Conservation (phyloP, 164 flowering plant genomes). For the Tetracentron sinense region DNA sequence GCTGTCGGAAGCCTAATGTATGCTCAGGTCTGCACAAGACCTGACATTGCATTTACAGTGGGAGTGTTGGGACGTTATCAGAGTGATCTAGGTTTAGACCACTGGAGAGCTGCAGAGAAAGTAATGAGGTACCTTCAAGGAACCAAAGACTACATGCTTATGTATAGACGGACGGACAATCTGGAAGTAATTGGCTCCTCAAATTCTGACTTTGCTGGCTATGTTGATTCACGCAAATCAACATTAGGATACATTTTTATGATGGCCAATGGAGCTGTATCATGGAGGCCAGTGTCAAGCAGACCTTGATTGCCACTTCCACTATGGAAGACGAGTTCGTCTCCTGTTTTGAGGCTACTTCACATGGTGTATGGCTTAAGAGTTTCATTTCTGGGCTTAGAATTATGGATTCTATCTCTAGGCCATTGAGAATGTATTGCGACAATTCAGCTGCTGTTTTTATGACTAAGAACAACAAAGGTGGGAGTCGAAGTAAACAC, state of each 20-base stretch:
- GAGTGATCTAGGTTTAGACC: constrained; percentile 17
- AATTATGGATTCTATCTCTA: constrained; percentile 15
- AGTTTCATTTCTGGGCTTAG: constrained; percentile 10
- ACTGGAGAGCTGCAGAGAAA: constrained; percentile 18
- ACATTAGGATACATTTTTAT: constrained; percentile 14
- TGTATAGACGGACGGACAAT: not conserved
- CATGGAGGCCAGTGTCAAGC: constrained; percentile 1
- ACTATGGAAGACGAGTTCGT: constrained; percentile 23
- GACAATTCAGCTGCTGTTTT: constrained; percentile 10
- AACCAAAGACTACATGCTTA: constrained; percentile 14
- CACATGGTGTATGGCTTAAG: constrained; percentile 15
- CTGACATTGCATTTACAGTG: constrained; percentile 19
- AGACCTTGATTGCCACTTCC: constrained; percentile 10
- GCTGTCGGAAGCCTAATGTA: not conserved
- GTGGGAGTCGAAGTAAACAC: constrained; percentile 18
- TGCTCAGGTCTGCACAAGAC: constrained; percentile 9
- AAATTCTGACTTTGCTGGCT: constrained; percentile 14
- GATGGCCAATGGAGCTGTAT: constrained; percentile 11
- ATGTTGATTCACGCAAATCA: constrained; percentile 13
- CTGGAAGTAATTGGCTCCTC: constrained; percentile 15
- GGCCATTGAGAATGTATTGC: constrained; percentile 14
- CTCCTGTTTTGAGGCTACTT: constrained; percentile 15
- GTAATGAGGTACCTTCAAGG: constrained; percentile 20
- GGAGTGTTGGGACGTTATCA: constrained; percentile 20
- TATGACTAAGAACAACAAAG: constrained; percentile 11